Percentiles rank a stretch among this genome's conserved stretches.
Evolutionary conservation across 2,329 filamentous ascomycete species (phyloP).

Genomic region (Fusarium ambrosium): DNA sequence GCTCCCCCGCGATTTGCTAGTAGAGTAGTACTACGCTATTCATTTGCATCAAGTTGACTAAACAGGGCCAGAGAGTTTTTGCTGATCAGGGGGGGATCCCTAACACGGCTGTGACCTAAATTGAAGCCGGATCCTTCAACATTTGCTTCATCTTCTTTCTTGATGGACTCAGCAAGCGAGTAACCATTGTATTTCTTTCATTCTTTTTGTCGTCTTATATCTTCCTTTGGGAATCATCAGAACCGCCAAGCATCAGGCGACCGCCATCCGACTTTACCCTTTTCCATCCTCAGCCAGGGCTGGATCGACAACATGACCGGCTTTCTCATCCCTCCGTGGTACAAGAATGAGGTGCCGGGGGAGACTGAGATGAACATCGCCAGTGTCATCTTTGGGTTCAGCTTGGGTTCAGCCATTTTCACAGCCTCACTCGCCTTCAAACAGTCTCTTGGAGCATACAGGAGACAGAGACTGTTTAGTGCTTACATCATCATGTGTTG

Average conservation of each 20-base stretch:
- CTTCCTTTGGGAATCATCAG: not conserved
- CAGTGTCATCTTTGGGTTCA: constrained; percentile 36
- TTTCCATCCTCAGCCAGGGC: not conserved
- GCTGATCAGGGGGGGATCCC: not conserved
- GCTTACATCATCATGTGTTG: constrained; percentile 38
- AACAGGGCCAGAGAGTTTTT: not conserved
- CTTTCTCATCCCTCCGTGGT: constrained; percentile 32
- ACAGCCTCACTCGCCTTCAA: constrained; percentile 19
- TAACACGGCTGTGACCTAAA: not conserved
- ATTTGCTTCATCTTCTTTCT: not conserved
- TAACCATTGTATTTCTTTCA: not conserved
- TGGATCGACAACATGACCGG: constrained; percentile 20
- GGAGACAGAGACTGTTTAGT: constrained; percentile 14
- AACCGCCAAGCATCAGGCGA: not conserved
- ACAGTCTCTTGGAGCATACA: constrained; percentile 19
- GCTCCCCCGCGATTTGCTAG: constrained; percentile 4
- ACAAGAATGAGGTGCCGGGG: constrained; percentile 18
- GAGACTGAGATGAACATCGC: constrained; percentile 26
- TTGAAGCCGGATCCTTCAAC: not conserved
- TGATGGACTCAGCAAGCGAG: not conserved
- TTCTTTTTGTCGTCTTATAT: not conserved
- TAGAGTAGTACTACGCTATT: not conserved
- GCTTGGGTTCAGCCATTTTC: constrained; percentile 28
- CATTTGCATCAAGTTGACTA: not conserved
- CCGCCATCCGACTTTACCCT: not conserved